Percentiles rank a stretch among this genome's conserved stretches.
Conservation (phyloP, 2,329 filamentous ascomycete species). For the Pestalotiopsis sp. region DNA sequence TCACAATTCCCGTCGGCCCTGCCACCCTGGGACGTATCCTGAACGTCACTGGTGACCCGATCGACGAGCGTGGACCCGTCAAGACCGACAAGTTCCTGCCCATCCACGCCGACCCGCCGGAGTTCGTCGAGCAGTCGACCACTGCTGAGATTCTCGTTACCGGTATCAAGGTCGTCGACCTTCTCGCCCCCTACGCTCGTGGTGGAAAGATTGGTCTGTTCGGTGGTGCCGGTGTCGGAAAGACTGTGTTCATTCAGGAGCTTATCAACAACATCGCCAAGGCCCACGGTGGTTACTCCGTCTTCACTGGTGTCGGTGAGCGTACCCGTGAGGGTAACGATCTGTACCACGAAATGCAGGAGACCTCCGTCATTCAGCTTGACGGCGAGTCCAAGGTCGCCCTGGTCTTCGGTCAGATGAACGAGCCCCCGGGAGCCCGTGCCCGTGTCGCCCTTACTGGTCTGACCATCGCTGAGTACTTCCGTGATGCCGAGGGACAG, state of each 20-base stretch:
- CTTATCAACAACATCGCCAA: slow-evolving; percentile 99
- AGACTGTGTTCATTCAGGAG: slow-evolving; percentile 99
- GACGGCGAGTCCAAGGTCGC: slow-evolving; percentile 99
- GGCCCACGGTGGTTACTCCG: slow-evolving; percentile 99
- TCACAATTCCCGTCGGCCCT: slow-evolving; percentile 93
- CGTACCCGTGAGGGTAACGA: slow-evolving; percentile 99
- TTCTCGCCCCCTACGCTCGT: slow-evolving; percentile 98
- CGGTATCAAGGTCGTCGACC: slow-evolving; percentile 99
- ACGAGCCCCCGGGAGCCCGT: slow-evolving; percentile 99
- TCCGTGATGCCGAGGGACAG: slow-evolving; percentile 77
- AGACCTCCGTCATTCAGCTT: slow-evolving; percentile 98
- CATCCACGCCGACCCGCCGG: slow-evolving; percentile 93
- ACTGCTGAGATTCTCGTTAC: slow-evolving; percentile 95
- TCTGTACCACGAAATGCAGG: slow-evolving; percentile 99
- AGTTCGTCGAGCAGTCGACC: slow-evolving; percentile 95
- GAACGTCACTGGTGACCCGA: slow-evolving; percentile 99
- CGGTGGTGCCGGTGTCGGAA: slow-evolving; percentile 99
- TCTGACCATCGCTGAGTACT: slow-evolving; percentile 79
- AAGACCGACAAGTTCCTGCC: slow-evolving; percentile 85
- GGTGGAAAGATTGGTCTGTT: slow-evolving; percentile 99
- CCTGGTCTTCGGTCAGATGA: slow-evolving; percentile 99
- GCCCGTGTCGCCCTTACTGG: slow-evolving; percentile 99
- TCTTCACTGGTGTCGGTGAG: slow-evolving; percentile 99
- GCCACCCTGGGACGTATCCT: slow-evolving; percentile 98
- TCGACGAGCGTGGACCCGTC: slow-evolving; percentile 98